Percentiles rank a stretch among this genome's conserved stretches.
Evolutionary conservation across 768 basidiomycete genomes (phyloP).

Genomic region (Trametes maxima): DNA sequence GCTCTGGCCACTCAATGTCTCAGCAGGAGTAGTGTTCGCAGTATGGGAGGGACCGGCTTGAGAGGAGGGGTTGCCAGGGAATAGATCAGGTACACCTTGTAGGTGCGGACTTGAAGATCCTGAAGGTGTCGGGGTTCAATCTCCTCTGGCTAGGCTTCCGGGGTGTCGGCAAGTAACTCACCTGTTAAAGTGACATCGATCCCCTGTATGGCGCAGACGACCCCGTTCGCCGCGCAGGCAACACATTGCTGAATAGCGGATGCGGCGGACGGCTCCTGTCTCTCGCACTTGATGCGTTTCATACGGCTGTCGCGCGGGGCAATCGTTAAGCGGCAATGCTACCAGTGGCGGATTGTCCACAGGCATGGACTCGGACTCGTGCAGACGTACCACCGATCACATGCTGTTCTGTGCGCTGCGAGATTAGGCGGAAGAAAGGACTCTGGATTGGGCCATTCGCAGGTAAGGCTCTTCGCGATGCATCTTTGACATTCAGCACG

Average conservation of each 20-base stretch:
- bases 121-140: too few species aligned
- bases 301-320: not conserved
- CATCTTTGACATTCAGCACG: not conserved
- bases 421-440: too few species aligned
- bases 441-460: not conserved
- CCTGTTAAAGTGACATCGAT: too few species aligned
- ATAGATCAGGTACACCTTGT: too few species aligned
- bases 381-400: not conserved
- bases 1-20: too few species aligned
- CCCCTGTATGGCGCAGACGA: not conserved
- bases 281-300: not conserved
- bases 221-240: not conserved
- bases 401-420: not conserved
- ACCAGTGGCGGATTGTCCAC: too few species aligned
- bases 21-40: too few species aligned
- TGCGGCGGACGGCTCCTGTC: not conserved
- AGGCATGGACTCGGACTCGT: too few species aligned
- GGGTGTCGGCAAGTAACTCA: not conserved
- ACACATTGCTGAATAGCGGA: not conserved
- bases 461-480: not conserved
- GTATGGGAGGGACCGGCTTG: too few species aligned
- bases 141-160: not conserved
- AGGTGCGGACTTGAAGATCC: too few species aligned
- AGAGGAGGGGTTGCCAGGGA: too few species aligned
- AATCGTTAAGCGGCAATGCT: not conserved